These are phyloP conservation scores for Hypoxylon sp. DNA, from an alignment of 2,329 filamentous ascomycete genomes.

Conservation along the genomic window DNA sequence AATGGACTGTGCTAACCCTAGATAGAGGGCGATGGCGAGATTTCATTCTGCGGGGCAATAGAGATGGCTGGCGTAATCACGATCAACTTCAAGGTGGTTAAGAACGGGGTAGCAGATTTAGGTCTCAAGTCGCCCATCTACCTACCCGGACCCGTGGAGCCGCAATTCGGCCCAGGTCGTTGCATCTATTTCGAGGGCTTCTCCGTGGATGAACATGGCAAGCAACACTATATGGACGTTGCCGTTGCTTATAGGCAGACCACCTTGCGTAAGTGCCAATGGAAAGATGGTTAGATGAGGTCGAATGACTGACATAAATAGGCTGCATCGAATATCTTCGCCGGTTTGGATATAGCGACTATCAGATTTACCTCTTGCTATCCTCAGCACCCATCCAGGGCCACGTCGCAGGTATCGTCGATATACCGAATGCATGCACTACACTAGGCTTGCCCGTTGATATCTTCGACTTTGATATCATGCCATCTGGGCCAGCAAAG, in stretches of 20 bases:
- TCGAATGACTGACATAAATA: constrained; percentile 35
- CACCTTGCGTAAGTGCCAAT: constrained; percentile 66
- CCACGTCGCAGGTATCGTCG: constrained; percentile 89
- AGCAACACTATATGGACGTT: constrained; percentile 90
- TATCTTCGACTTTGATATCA: constrained; percentile 95
- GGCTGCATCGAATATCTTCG: constrained; percentile 84
- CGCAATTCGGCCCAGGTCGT: constrained; percentile 85
- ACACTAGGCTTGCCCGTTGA: constrained; percentile 91
- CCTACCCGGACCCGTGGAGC: constrained; percentile 88
- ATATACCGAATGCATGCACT: constrained; percentile 92
- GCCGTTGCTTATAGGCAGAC: constrained; percentile 90
- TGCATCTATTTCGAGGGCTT: constrained; percentile 93
- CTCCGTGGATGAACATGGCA: constrained; percentile 87
- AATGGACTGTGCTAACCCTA: constrained; percentile 8
- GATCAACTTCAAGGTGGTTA: constrained; percentile 90
- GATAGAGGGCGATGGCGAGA: constrained; percentile 86
- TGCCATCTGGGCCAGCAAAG: constrained; percentile 71
- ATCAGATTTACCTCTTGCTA: constrained; percentile 89
- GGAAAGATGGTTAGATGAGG: background rate
- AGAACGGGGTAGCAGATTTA: constrained; percentile 80
- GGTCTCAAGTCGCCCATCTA: constrained; percentile 88
- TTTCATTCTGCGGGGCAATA: constrained; percentile 90
- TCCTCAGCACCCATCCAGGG: constrained; percentile 91
- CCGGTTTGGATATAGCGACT: constrained; percentile 77
- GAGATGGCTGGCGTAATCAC: constrained; percentile 96